Percentiles rank a stretch among this genome's conserved stretches.
These are phyloP conservation scores for Kodamaea leandrae DNA, from an alignment of 805 yeast genomes.

Conservation along the genomic window DNA sequence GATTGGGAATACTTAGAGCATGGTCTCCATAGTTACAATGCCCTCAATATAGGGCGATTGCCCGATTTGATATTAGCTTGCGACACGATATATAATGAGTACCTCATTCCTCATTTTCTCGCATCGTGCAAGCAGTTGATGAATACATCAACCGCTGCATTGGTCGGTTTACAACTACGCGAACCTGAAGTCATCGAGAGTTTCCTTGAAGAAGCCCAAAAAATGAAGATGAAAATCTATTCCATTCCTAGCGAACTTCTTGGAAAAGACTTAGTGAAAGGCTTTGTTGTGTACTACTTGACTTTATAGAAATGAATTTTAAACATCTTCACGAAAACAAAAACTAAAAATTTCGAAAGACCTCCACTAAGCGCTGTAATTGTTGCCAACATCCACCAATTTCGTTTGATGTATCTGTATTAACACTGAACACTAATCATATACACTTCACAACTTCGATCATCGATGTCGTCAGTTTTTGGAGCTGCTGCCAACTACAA, in stretches of 20 bases:
- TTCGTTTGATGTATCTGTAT: background rate
- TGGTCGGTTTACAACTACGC: constrained; percentile 53
- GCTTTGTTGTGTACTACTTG: constrained; percentile 46
- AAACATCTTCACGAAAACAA: background rate
- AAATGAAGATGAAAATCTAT: constrained; percentile 33
- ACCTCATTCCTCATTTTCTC: constrained; percentile 49
- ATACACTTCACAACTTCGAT: background rate
- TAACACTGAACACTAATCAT: background rate
- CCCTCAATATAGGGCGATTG: background rate
- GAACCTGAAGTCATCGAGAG: constrained; percentile 48
- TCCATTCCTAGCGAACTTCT: constrained; percentile 31
- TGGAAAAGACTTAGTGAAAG: constrained; percentile 31
- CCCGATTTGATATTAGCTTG: constrained; percentile 57
- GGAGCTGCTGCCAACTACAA: constrained; percentile 11
- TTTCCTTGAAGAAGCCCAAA: constrained; percentile 38
- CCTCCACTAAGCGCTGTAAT: constrained; percentile 1
- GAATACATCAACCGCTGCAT: constrained; percentile 31
- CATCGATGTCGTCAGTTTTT: constrained; percentile 11
- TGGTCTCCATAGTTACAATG: constrained; percentile 27
- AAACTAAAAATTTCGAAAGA: constrained; percentile 3
- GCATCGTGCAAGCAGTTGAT: constrained; percentile 38
- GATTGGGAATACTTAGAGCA: constrained; percentile 58
- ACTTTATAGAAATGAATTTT: constrained; percentile 2
- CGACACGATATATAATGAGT: constrained; percentile 67
- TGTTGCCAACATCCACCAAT: background rate